phyloP scores from a whole-genome alignment of 1,139 yeast species.

The Yamadazyma dendronema region DNA sequence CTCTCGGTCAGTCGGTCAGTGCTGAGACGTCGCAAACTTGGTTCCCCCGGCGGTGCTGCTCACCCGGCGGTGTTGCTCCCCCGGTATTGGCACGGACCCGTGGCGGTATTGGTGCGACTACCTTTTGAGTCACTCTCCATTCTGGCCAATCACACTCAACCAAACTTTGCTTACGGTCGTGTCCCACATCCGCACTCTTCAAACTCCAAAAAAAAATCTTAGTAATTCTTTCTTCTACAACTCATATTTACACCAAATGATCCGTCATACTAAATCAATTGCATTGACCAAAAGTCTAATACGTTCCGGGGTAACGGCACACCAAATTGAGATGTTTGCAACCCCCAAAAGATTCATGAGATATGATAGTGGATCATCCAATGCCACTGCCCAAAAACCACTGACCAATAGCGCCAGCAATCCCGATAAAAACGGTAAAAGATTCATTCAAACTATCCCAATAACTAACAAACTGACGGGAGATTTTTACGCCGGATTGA shows the following conservation, averaged over 20 bases:
- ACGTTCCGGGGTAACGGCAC: neutral
- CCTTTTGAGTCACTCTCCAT: constrained; percentile 1
- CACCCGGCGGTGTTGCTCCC: neutral
- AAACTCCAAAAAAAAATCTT: neutral
- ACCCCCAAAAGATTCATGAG: constrained; percentile 3
- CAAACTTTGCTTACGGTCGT: constrained; percentile 7
- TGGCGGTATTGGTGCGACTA: neutral
- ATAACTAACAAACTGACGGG: constrained; percentile 19
- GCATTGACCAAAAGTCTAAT: neutral
- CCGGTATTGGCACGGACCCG: neutral
- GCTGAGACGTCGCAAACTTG: too few species aligned
- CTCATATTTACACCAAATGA: neutral
- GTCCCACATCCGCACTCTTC: constrained; percentile 1
- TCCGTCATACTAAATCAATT: neutral
- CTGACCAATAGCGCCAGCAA: neutral
- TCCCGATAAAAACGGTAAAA: constrained; percentile 19
- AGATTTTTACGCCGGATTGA: constrained; percentile 31
- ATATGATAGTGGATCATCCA: constrained; percentile 4
- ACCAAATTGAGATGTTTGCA: neutral
- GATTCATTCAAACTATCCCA: constrained; percentile 46
- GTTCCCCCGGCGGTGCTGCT: too few species aligned
- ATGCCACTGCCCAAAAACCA: constrained; percentile 1
- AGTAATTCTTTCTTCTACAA: neutral
- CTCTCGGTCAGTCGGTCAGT: too few species aligned
- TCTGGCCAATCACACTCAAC: constrained; percentile 1